phyloP scores from a whole-genome alignment of 1,139 yeast genomes.

The Magnusiomyces suaveolens region DNA sequence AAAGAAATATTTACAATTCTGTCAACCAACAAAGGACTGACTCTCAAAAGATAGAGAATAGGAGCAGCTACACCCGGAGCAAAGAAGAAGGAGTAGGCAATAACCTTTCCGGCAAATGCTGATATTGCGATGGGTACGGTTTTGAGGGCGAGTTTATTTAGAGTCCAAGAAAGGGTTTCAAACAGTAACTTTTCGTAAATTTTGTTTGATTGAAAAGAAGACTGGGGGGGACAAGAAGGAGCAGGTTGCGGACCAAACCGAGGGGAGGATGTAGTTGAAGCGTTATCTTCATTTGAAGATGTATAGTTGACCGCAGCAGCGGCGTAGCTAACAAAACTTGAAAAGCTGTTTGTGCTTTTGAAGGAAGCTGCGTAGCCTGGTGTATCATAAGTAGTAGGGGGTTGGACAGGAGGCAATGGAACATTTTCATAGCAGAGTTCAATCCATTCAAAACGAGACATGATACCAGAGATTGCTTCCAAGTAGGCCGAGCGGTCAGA shows the following conservation, averaged over 20 bases:
- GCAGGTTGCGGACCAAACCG: constrained; percentile 2
- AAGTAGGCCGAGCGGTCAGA: constrained; percentile 61
- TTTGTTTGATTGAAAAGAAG: constrained; percentile 9
- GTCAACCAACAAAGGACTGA: constrained; percentile 35
- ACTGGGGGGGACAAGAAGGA: background rate
- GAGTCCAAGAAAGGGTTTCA: constrained; percentile 49
- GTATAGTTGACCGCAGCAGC: background rate
- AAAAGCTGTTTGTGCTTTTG: constrained; percentile 3
- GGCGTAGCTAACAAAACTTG: background rate
- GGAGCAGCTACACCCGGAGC: constrained; percentile 56
- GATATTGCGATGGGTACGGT: constrained; percentile 49
- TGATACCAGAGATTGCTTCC: constrained; percentile 61
- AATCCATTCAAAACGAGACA: constrained; percentile 58
- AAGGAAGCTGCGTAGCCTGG: background rate
- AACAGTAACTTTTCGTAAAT: constrained; percentile 31
- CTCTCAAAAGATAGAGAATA: constrained; percentile 50
- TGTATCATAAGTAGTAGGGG: background rate
- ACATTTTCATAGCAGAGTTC: background rate
- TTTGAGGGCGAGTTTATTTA: constrained; percentile 45
- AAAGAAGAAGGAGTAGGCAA: constrained; percentile 59
- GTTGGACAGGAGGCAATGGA: background rate
- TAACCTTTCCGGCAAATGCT: constrained; percentile 73
- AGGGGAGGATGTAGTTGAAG: constrained; percentile 9
- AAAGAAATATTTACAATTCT: constrained; percentile 24
- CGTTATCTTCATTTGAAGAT: background rate